Conservation (phyloP, 768 basidiomycete genomes). For the Inosperma sp. region DNA sequence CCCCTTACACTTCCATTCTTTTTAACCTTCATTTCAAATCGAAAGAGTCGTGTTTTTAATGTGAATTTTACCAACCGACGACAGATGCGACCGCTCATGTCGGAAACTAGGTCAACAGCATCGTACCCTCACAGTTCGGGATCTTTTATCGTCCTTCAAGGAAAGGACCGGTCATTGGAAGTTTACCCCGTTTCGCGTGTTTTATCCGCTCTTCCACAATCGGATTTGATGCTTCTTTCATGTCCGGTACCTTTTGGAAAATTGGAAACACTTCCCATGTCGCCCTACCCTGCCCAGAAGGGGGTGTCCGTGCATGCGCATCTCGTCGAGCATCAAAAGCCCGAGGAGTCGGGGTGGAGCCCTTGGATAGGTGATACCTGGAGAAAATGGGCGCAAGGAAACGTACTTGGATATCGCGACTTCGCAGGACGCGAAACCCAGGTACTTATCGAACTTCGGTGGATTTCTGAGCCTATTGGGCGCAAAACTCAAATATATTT, state of each 20-base stretch:
- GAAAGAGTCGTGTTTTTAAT: neutral
- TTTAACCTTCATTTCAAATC: too few relatives aligned
- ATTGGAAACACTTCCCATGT: slow-evolving; percentile 50
- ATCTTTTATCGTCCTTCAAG: slow-evolving; percentile 42
- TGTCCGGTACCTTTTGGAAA: slow-evolving; percentile 20
- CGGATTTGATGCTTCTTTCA: slow-evolving; percentile 51
- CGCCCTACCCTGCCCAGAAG: slow-evolving; percentile 53
- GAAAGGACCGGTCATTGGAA: slow-evolving; percentile 29
- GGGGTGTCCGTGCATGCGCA: slow-evolving; percentile 48
- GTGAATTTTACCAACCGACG: slow-evolving; percentile 22
- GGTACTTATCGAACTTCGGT: slow-evolving; percentile 29
- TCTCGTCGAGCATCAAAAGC: slow-evolving; percentile 45
- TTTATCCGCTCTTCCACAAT: slow-evolving; percentile 53
- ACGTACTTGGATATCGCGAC: slow-evolving; percentile 55
- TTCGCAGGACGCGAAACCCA: slow-evolving; percentile 52
- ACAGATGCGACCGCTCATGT: slow-evolving; percentile 24
- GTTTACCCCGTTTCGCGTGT: slow-evolving; percentile 41
- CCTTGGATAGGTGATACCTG: slow-evolving; percentile 52
- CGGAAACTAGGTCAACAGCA: slow-evolving; percentile 11
- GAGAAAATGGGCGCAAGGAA: slow-evolving; percentile 50
- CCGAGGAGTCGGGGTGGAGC: slow-evolving; percentile 38
- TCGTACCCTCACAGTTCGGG: slow-evolving; percentile 21
- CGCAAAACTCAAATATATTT: neutral
- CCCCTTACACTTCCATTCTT: too few relatives aligned
- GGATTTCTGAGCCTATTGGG: neutral